A percentile compares a stretch with the other conserved stretches of the same genome.
Conservation (phyloP, 768 basidiomycete genomes). For the Galerina sulciceps region DNA sequence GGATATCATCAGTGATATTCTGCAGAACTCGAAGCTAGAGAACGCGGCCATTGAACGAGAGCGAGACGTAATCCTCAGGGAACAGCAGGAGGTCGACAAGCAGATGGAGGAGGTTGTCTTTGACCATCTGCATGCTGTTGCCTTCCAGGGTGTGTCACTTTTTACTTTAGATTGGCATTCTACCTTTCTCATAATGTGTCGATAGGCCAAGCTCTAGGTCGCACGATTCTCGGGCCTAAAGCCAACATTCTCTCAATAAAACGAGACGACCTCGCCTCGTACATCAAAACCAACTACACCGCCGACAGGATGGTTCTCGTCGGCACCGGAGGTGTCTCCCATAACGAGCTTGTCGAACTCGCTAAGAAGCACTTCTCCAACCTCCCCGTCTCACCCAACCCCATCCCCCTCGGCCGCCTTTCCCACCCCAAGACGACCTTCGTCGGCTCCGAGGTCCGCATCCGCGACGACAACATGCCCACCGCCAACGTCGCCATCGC, state of each 20-base stretch:
- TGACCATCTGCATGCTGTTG: conserved; percentile 95
- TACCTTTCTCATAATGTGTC: background rate
- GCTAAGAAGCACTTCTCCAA: conserved; percentile 92
- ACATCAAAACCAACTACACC: conserved; percentile 98
- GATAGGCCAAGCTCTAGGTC: conserved; percentile 90
- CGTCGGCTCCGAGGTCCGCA: conserved; percentile 92
- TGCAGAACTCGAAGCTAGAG: conserved; percentile 96
- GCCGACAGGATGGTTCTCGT: conserved; percentile 99
- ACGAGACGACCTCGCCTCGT: conserved; percentile 83
- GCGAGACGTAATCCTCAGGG: conserved; percentile 93
- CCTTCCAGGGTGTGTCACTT: conserved; percentile 82
- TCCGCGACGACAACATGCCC: conserved; percentile 89
- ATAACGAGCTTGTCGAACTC: conserved; percentile 89
- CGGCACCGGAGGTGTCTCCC: conserved; percentile 94
- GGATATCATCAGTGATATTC: conserved; percentile 97
- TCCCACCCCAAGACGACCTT: conserved; percentile 81
- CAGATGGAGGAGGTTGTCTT: conserved; percentile 98
- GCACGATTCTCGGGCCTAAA: conserved; percentile 97
- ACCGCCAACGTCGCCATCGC: conserved; percentile 96
- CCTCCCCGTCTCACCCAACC: conserved; percentile 85
- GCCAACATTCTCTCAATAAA: conserved; percentile 95
- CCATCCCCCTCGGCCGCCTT: conserved; percentile 85
- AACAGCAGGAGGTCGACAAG: conserved; percentile 99
- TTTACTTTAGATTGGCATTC: background rate
- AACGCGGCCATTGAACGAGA: conserved; percentile 87